phyloP scores from a whole-genome alignment of 2,329 filamentous ascomycete species.

The Pseudogymnoascus sp. region DNA sequence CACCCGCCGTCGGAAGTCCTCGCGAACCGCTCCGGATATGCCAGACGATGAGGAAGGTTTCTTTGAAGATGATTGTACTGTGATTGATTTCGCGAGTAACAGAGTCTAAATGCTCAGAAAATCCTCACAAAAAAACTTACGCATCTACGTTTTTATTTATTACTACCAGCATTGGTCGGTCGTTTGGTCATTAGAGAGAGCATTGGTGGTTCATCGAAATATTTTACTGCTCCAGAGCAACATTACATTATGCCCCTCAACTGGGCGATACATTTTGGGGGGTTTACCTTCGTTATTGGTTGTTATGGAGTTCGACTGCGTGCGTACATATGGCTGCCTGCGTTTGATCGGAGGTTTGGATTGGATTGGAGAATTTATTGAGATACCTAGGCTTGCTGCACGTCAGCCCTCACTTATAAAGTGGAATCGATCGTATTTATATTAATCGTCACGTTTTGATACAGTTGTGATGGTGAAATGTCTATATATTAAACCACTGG shows the following conservation, averaged over 20 bases:
- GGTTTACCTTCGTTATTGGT: neutral
- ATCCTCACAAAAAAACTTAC: neutral
- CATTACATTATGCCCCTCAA: neutral
- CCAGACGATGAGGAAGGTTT: slow-evolving; percentile 65
- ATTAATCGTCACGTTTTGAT: neutral
- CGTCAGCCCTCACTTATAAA: neutral
- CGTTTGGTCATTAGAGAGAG: slow-evolving; percentile 7
- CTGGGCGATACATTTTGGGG: slow-evolving; percentile 4
- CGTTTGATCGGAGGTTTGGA: neutral
- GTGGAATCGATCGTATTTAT: neutral
- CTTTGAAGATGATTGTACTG: slow-evolving; percentile 88
- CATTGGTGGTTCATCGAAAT: slow-evolving; percentile 1
- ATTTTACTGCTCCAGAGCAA: slow-evolving; percentile 1
- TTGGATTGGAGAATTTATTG: slow-evolving; percentile 4
- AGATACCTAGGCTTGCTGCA: slow-evolving; percentile 5
- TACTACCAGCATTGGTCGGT: neutral
- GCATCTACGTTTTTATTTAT: slow-evolving; percentile 4
- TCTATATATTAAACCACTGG: neutral
- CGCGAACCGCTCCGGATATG: slow-evolving; percentile 31
- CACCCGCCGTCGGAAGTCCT: slow-evolving; percentile 59
- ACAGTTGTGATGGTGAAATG: neutral
- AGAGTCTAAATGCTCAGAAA: slow-evolving; percentile 38
- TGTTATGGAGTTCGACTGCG: neutral
- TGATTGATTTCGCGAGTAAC: slow-evolving; percentile 77
- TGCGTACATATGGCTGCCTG: slow-evolving; percentile 7